phyloP scores from a whole-genome alignment of 768 basidiomycete species.

The Lyophyllum atratum region DNA sequence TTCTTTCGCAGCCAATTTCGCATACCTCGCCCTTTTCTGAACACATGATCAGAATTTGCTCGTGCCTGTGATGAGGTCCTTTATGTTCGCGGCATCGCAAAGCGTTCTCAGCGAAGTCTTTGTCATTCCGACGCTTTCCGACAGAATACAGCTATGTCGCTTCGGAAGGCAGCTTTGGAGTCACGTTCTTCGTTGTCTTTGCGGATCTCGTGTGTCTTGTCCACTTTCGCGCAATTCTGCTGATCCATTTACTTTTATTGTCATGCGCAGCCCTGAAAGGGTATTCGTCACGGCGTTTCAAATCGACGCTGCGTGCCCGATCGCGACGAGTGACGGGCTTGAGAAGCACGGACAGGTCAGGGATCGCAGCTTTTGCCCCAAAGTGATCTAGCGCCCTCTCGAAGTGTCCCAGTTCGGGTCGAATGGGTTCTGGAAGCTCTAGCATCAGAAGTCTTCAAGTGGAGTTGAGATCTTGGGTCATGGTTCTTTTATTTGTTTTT shows the following conservation, averaged over 20 bases:
- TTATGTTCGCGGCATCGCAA: not conserved
- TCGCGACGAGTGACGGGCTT: not conserved
- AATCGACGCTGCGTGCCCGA: not conserved
- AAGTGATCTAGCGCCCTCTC: not conserved
- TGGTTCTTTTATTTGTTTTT: slow-evolving; percentile 3
- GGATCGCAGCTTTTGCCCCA: not conserved
- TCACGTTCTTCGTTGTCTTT: not conserved
- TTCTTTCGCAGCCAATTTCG: not conserved
- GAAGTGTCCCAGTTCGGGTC: not conserved
- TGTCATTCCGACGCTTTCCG: not conserved
- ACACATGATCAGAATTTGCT: not conserved
- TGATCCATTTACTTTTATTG: not conserved
- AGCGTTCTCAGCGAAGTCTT: not conserved
- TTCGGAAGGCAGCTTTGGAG: not conserved
- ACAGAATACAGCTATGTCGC: not conserved
- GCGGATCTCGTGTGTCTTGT: not conserved
- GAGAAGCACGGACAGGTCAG: not conserved
- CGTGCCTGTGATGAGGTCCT: not conserved
- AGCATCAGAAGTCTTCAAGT: slow-evolving; percentile 1
- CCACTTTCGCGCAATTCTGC: not conserved
- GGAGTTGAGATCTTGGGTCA: not conserved
- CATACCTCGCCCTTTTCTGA: not conserved
- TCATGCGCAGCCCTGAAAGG: not conserved
- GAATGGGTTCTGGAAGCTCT: slow-evolving; percentile 1
- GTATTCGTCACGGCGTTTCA: not conserved